Evolutionary conservation across 2,329 filamentous ascomycete species (phyloP), one percentile per base, ranked within the genome.

Genomic region (Fusarium tupiense): DNA sequence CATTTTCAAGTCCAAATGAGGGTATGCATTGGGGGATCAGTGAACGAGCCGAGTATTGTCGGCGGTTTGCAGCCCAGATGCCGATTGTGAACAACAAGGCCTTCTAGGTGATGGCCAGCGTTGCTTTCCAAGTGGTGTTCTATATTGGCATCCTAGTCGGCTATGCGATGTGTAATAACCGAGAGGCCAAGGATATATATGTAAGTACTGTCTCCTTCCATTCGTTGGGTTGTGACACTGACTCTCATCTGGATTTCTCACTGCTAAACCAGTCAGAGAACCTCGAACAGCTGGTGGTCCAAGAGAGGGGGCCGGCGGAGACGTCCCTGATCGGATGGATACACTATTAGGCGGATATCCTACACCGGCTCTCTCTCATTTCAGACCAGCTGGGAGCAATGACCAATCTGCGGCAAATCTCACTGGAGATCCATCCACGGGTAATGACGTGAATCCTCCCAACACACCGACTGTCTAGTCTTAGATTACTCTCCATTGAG

Each of bases 361-460:
- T 1, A 7, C 3, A 4, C 13, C 6, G 14, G 13, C 26, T 31
- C 4, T 2, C 4, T 5, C 20, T 49, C 0, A 22, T 49, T 11
- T 14, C 20, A 0, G 20, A 17, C 26, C 46, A 22, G 26, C 26
- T 49, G 2, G 9, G 4, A 22, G 20, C 3, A 10, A 11, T 47
- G 2, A 4, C 20, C 0, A 47, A 3, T 13, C 24, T 47, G 0
- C 5, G 4, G 0, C 0, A 13, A 1, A 1, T 46, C 8, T 20
- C 12, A 0, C 2, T 47, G 0, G 19, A 46, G 3, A 26, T 46
- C 0, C 4, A 46, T 4, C 44, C 17, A 0, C 0, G 5, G 1
- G 9, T 10, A 2, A 46, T 43, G 2, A 35, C 33, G 2, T 16
- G 33, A 14, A 35, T 16, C 33, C 2, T 35, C 0, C 33, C 14